phyloP scores from a whole-genome alignment of 129 eudicot species.

The Ambrosia trifida region DNA sequence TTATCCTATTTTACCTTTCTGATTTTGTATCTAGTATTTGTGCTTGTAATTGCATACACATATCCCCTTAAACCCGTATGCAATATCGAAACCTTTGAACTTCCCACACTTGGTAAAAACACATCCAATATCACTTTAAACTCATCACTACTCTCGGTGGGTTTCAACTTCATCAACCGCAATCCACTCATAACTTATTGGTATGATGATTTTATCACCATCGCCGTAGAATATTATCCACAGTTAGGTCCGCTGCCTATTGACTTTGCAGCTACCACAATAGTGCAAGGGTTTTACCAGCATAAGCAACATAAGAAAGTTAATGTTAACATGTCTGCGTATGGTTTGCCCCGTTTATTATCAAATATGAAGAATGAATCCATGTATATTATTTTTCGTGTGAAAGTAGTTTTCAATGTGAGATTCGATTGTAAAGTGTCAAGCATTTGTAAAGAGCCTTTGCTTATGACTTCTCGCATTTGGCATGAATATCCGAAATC shows the following conservation, averaged over 20 bases:
- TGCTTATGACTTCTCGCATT: neutral
- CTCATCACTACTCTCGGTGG: neutral
- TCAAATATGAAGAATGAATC: neutral
- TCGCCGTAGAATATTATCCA: neutral
- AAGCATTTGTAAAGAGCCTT: slow-evolving; percentile 1
- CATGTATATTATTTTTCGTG: neutral
- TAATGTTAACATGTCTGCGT: slow-evolving; percentile 4
- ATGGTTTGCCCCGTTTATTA: neutral
- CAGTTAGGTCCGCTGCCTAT: too few species aligned
- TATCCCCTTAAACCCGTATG: slow-evolving; percentile 27
- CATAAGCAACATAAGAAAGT: neutral
- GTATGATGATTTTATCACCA: neutral
- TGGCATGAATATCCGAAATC: neutral
- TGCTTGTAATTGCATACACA: neutral
- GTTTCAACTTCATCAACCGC: slow-evolving; percentile 1
- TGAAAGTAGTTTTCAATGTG: slow-evolving; percentile 8
- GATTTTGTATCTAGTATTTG: neutral
- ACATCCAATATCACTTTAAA: neutral
- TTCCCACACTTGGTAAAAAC: neutral
- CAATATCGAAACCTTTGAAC: neutral
- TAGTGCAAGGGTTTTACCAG: slow-evolving; percentile 14
- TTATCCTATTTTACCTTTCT: slow-evolving; percentile 18
- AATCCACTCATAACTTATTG: slow-evolving; percentile 17
- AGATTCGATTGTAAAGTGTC: neutral
- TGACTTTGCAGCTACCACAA: slow-evolving; percentile 4